Percentiles rank a stretch among this genome's conserved stretches.
These are phyloP conservation scores for Penicillium ucsense DNA, from an alignment of 495 filamentous ascomycete species.

Conservation along the genomic window DNA sequence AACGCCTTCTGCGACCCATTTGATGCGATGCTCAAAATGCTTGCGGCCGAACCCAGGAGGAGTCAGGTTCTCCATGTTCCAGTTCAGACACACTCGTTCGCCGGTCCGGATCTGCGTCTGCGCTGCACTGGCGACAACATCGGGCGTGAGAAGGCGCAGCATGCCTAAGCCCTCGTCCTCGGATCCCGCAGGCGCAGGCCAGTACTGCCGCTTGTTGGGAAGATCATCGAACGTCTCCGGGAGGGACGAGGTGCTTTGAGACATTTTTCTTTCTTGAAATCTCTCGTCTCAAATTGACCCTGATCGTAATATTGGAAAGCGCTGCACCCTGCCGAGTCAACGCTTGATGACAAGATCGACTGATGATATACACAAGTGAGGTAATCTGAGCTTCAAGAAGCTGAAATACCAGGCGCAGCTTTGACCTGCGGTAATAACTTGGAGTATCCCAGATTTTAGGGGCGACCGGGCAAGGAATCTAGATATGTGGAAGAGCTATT, in stretches of 20 bases:
- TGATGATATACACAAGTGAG: too few relatives aligned
- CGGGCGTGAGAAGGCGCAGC: conserved; percentile 39
- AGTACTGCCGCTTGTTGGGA: conserved; percentile 39
- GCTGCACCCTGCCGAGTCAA: not conserved
- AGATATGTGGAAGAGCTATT: not conserved
- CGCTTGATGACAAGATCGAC: too few relatives aligned
- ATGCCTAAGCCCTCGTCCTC: conserved; percentile 45
- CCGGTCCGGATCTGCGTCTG: conserved; percentile 39
- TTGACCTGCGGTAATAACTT: too few relatives aligned
- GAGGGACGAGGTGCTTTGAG: conserved; percentile 9
- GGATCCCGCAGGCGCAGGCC: conserved; percentile 35
- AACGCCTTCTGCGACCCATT: conserved; percentile 36
- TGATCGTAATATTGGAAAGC: not conserved
- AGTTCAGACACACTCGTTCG: conserved; percentile 41
- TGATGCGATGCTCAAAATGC: conserved; percentile 47
- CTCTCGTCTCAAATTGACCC: not conserved
- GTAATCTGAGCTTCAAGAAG: too few relatives aligned
- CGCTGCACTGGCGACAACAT: conserved; percentile 37
- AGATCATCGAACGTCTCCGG: conserved; percentile 39
- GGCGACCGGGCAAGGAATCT: not conserved
- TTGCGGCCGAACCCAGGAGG: conserved; percentile 45
- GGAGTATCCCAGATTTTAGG: too few relatives aligned
- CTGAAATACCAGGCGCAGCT: too few relatives aligned
- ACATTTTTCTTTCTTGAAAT: conserved; percentile 8
- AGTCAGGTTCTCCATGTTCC: conserved; percentile 41